A percentile compares a stretch with the other conserved stretches of the same genome.
These are phyloP conservation scores for Russula virescens DNA, from an alignment of 768 basidiomycete genomes.

Conservation along the genomic window DNA sequence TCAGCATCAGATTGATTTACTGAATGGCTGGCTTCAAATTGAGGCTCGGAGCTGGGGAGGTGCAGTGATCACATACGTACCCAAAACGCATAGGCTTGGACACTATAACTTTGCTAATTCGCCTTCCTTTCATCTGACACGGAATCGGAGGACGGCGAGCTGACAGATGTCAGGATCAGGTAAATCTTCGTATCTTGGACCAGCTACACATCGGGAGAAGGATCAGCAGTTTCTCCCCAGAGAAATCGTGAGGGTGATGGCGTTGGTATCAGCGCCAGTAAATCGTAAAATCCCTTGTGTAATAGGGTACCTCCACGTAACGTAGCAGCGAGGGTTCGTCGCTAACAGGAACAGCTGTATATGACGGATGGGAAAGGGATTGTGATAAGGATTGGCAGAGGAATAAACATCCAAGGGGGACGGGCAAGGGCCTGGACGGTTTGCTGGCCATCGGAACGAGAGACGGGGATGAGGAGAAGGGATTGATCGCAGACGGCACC, in stretches of 20 bases:
- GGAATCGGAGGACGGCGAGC: conserved; percentile 31
- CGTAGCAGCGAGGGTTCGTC: conserved; percentile 43
- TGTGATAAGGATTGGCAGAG: conserved; percentile 22
- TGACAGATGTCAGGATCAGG: conserved; percentile 31
- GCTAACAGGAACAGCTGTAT: conserved; percentile 27
- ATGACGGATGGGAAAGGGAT: conserved; percentile 35
- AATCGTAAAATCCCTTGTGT: conserved; percentile 89
- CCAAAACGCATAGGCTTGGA: conserved; percentile 77
- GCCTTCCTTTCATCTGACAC: conserved; percentile 46
- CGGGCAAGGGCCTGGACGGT: conserved; percentile 22
- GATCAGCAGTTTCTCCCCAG: conserved; percentile 40
- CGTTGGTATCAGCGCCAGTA: conserved; percentile 67
- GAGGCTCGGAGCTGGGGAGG: conserved; percentile 20
- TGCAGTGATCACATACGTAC: conserved; percentile 44
- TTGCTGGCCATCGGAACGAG: conserved; percentile 10
- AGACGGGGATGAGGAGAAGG: not conserved
- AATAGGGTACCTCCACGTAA: conserved; percentile 66
- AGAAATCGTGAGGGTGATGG: conserved; percentile 60
- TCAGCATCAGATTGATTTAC: conserved; percentile 89
- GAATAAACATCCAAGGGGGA: conserved; percentile 21
- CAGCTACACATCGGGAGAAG: conserved; percentile 43
- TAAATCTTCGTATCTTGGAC: conserved; percentile 66
- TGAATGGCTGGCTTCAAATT: conserved; percentile 58
- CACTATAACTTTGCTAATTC: conserved; percentile 88
- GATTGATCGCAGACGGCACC: not conserved